Base-by-base conservation (phyloP, 2,329 filamentous ascomycete genomes). In the Ceratocystis colombiana region DNA sequence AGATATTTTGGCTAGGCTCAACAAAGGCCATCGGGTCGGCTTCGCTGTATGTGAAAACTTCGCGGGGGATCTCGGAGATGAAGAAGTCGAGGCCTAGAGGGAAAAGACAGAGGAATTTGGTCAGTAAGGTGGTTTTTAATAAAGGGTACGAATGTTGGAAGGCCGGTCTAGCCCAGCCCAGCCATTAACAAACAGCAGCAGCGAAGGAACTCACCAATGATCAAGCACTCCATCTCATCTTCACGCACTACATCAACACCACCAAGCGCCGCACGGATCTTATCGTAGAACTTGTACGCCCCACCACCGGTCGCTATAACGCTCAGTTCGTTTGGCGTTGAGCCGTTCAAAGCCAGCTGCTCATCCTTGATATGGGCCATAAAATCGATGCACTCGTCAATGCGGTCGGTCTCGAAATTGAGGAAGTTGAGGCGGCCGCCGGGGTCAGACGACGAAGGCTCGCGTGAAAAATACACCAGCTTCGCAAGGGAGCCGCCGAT, bases 161-260 rank as follows among this genome's bases (percentile, higher is more conserved):
- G 37, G 37, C 37, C 3, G 12, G 37, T 41, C 37, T 15, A 41
- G 37, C 12, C 37, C 3, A 15, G 10, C 10, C 12, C 10, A 15
- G 3, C 10, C 37, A 41, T 41, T 5, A 41, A 12, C 12, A 15
- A 12, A 66, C 20, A 22, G 2, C 15, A 25, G 22, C 15, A 44
- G 7, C 15, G 17, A 5, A 59, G 15, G 10, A 50, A 70, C 79
- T 70, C 75, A 91, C 89, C 91, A 72, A 94, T 94, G 70, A 99
- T 99, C 67, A 99, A 78, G 74, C 94, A 99, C 75, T 96, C 91
- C 94, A 99, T 99, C 77, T 99, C 94, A 73, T 99, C 94, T 76
- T 97, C 94, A 55, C 91, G 82, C 72, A 92, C 79, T 22, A 99
- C 91, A 73, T 96, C 88, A 1, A 96, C 89, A 15, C 89, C 89